Evolutionary conservation across 306 rosid genomes (phyloP).

Genomic region (Mucuna pruriens): DNA sequence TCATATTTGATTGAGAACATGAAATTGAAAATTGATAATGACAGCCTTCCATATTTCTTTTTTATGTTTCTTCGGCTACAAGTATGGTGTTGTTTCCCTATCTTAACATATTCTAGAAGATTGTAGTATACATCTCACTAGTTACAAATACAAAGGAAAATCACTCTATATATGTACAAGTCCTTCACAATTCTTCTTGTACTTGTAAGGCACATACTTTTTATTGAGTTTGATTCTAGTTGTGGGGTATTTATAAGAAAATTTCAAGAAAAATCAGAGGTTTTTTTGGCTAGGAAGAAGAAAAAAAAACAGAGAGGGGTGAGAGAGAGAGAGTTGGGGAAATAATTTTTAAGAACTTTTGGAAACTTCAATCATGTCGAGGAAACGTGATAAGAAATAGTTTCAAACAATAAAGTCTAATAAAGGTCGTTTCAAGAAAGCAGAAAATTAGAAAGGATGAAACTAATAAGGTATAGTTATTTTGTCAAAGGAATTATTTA

Average conservation of each 20-base stretch:
- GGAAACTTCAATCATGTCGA: neutral
- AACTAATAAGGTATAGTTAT: neutral
- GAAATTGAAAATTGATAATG: conserved; percentile 14
- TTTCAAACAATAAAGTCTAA: neutral
- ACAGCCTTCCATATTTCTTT: conserved; percentile 27
- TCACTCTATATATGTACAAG: neutral
- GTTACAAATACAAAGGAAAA: neutral
- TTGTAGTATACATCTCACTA: neutral
- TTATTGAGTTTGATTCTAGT: neutral
- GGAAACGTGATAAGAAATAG: neutral
- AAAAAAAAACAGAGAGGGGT: too few species aligned
- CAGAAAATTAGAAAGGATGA: neutral
- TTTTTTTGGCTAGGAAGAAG: neutral
- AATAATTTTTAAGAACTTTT: neutral
- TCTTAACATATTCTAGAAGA: neutral
- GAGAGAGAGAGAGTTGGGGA: neutral
- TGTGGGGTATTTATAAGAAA: neutral
- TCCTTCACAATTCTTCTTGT: neutral
- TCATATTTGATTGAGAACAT: neutral
- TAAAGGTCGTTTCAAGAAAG: neutral
- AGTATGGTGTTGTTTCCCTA: conserved; percentile 1
- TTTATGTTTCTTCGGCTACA: neutral
- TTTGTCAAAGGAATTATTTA: neutral
- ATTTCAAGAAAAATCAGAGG: neutral
- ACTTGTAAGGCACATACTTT: neutral